These are phyloP conservation scores for Ophiostoma perfectum DNA, from an alignment of 2,329 filamentous ascomycete species.

Conservation along the genomic window DNA sequence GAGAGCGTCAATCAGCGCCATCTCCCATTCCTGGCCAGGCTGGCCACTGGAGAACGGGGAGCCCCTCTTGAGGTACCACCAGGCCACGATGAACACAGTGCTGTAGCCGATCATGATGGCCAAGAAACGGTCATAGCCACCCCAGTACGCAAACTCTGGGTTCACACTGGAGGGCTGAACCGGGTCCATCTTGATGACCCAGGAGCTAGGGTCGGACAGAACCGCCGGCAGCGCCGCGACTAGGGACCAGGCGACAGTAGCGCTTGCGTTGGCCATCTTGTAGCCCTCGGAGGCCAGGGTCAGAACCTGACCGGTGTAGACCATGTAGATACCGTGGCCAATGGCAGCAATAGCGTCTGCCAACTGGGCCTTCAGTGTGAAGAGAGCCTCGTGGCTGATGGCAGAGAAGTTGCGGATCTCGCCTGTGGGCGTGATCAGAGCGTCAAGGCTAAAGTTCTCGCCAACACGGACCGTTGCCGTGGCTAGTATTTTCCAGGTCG, in stretches of 20 bases:
- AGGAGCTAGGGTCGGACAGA: constrained; percentile 47
- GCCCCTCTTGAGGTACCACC: constrained; percentile 73
- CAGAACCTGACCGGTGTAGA: constrained; percentile 41
- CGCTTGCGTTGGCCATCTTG: constrained; percentile 26
- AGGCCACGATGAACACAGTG: constrained; percentile 66
- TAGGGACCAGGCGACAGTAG: constrained; percentile 27
- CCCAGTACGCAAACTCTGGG: constrained; percentile 62
- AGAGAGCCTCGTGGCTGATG: constrained; percentile 65
- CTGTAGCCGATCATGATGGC: constrained; percentile 78
- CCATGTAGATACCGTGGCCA: constrained; percentile 38
- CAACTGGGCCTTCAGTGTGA: constrained; percentile 53
- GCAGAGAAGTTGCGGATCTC: constrained; percentile 74
- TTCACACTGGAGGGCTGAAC: constrained; percentile 41
- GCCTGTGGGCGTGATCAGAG: constrained; percentile 46
- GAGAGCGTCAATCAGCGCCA: constrained; percentile 71
- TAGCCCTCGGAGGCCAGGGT: constrained; percentile 26
- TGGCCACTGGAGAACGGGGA: constrained; percentile 44
- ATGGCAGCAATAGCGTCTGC: constrained; percentile 37
- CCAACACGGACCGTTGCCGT: constrained; percentile 38
- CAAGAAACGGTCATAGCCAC: constrained; percentile 56
- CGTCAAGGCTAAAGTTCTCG: constrained; percentile 46
- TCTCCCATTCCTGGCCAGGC: constrained; percentile 60
- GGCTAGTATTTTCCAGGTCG: constrained; percentile 38
- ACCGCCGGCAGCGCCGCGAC: constrained; percentile 34
- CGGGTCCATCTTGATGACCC: constrained; percentile 52